These are phyloP conservation scores for Xylariaceae sp. DNA, from an alignment of 2,329 filamentous ascomycete genomes.

Conservation along the genomic window DNA sequence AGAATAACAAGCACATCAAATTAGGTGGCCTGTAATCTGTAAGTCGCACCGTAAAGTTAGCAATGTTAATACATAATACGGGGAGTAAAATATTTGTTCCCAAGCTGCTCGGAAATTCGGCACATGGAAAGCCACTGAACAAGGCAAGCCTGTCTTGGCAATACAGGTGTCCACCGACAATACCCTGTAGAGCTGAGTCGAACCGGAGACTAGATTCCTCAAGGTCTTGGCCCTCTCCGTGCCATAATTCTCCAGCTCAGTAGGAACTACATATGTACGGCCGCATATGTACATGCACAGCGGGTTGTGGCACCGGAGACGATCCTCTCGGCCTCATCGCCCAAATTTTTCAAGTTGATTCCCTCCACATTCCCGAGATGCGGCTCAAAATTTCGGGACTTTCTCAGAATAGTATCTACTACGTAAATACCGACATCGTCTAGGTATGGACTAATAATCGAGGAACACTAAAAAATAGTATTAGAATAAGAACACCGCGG, in stretches of 20 bases:
- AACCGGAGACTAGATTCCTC: neutral
- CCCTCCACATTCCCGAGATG: neutral
- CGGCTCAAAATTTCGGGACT: too few species aligned
- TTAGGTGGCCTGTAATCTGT: neutral
- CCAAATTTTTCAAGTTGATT: neutral
- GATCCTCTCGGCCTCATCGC: neutral
- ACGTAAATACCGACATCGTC: neutral
- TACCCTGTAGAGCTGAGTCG: neutral
- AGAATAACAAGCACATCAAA: neutral
- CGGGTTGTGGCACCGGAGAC: neutral
- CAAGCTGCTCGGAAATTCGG: slow-evolving; percentile 4
- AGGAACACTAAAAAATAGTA: too few species aligned
- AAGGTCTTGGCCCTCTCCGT: neutral
- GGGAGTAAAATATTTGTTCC: neutral
- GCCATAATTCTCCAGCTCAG: neutral
- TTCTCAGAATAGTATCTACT: neutral
- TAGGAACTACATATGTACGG: too few species aligned
- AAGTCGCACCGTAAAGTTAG: neutral
- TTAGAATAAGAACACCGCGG: too few species aligned
- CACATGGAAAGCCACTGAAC: slow-evolving; percentile 1
- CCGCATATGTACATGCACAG: neutral
- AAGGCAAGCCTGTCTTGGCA: neutral
- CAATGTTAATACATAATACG: neutral
- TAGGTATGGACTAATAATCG: too few species aligned
- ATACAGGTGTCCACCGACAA: neutral